Conservation (phyloP, 352 stramenopile species). For the Globisporangium apiculatum region DNA sequence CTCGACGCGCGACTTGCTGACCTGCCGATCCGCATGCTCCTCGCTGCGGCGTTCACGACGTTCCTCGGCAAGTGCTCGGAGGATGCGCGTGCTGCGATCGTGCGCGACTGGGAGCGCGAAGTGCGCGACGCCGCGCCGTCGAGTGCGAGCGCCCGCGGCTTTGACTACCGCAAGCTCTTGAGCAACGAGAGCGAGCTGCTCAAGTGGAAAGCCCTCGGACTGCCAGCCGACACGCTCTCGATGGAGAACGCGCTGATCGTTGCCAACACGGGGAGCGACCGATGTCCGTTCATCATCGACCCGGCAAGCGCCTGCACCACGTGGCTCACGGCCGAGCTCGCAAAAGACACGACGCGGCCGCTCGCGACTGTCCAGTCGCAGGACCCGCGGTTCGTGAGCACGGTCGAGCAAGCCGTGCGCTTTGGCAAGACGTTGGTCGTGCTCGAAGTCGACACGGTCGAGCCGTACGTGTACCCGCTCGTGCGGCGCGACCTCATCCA, state of each 20-base stretch:
- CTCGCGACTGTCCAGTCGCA: conserved; percentile 85
- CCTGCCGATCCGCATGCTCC: conserved; percentile 86
- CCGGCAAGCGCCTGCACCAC: conserved; percentile 80
- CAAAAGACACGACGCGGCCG: conserved; percentile 74
- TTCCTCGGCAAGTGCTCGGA: conserved; percentile 92
- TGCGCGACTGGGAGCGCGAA: conserved; percentile 77
- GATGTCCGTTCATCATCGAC: conserved; percentile 94
- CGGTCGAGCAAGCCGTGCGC: conserved; percentile 91
- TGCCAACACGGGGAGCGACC: conserved; percentile 51
- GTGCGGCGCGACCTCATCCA: conserved; percentile 86
- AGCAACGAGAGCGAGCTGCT: conserved; percentile 91
- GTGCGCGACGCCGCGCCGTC: conserved; percentile 29
- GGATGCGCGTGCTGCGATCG: conserved; percentile 64
- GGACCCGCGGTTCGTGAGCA: conserved; percentile 85
- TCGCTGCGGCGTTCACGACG: conserved; percentile 90
- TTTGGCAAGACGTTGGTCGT: conserved; percentile 96
- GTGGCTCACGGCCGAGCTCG: conserved; percentile 89
- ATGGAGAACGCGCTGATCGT: conserved; percentile 94
- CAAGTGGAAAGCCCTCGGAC: conserved; percentile 89
- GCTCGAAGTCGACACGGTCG: conserved; percentile 88
- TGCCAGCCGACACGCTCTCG: conserved; percentile 90
- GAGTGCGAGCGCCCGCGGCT: conserved; percentile 24
- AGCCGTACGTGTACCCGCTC: conserved; percentile 92
- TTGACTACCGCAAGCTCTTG: conserved; percentile 86
- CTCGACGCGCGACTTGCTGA: conserved; percentile 70